Evolutionary conservation across 2,329 filamentous ascomycete genomes (phyloP), one percentile per base, ranked within the genome.

Genomic region (Aspergillus alliaceus): DNA sequence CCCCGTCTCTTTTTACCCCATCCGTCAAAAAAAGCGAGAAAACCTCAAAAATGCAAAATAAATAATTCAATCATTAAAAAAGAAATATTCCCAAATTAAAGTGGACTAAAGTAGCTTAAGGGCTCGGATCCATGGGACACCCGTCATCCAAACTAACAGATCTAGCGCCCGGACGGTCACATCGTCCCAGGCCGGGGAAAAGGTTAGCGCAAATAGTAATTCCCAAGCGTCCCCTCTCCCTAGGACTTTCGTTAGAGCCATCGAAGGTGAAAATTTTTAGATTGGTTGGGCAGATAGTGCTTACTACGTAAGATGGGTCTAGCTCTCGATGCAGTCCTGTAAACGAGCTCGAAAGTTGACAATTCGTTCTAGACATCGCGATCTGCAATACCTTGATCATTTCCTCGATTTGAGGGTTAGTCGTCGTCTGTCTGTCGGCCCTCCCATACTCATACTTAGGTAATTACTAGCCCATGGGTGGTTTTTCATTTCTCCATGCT

Each of bases 131-230:
- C 51, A 27, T 27, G 27, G 20, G 39, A 42, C 22, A 51, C 20
- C 50, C 22, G 18, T 49, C 53, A 35, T 25, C 15, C 32, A 27
- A 46, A 52, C 51, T 59, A 59, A 40, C 29, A 31, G 58, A 57
- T 57, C 58, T 55, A 54, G 58, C 47, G 58, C 48, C 58, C 58
- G 57, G 27, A 42, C 48, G 53, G 57, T 32, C 54, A 53, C 40
- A 35, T 51, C 52, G 47, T 46, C 25, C 37, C 31, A 44, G 34
- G 42, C 48, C 52, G 56, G 56, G 56, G 56, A 39, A 51, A 46
- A 15, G 20, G 18, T 53, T 57, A 53, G 55, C 39, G 44, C n/a
- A 15, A 34, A 34, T 24, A 46, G 53, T 54, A 35, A 52, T 44
- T 44, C 14, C 2, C 22, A 44, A 25, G 24, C 24, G 40, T 44